phyloP scores from a whole-genome alignment of 2,329 filamentous ascomycete genomes.

The Epichloe aotearoae region DNA sequence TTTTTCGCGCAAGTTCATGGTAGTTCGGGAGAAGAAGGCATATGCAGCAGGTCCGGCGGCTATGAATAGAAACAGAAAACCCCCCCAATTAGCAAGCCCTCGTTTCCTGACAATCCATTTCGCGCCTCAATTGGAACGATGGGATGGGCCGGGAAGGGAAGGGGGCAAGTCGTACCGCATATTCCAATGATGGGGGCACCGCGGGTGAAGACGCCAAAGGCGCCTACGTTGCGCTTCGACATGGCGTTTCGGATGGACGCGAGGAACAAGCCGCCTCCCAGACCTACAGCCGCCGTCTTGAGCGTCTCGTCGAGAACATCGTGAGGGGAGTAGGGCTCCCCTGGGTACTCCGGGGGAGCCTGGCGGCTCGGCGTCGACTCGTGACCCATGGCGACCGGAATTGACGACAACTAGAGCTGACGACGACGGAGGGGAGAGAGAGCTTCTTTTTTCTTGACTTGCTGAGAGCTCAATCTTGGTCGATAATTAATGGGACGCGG shows the following conservation, averaged over 20 bases:
- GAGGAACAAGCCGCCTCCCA: slow-evolving; percentile 54
- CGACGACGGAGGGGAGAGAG: neutral
- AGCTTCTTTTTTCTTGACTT: neutral
- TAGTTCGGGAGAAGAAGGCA: slow-evolving; percentile 61
- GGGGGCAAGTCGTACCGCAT: slow-evolving; percentile 16
- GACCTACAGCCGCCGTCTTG: slow-evolving; percentile 51
- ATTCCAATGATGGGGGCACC: slow-evolving; percentile 59
- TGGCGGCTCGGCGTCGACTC: slow-evolving; percentile 15
- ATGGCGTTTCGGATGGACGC: slow-evolving; percentile 80
- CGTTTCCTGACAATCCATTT: too few species aligned
- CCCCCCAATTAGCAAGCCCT: neutral
- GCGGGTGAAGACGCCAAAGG: slow-evolving; percentile 66
- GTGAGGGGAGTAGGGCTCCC: slow-evolving; percentile 50
- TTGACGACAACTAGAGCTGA: slow-evolving; percentile 6
- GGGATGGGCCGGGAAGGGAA: neutral
- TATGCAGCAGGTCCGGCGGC: slow-evolving; percentile 52
- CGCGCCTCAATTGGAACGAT: neutral
- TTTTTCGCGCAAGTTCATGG: slow-evolving; percentile 75
- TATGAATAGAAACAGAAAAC: slow-evolving; percentile 27
- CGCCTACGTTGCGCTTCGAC: slow-evolving; percentile 67
- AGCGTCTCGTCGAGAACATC: slow-evolving; percentile 59
- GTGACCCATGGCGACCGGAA: slow-evolving; percentile 20
- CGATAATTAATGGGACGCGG: neutral
- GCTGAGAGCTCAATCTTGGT: neutral
- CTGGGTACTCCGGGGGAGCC: slow-evolving; percentile 12